Evolutionary conservation across 2,329 filamentous ascomycete genomes (phyloP).

Genomic region (Cyclaneusma minus): DNA sequence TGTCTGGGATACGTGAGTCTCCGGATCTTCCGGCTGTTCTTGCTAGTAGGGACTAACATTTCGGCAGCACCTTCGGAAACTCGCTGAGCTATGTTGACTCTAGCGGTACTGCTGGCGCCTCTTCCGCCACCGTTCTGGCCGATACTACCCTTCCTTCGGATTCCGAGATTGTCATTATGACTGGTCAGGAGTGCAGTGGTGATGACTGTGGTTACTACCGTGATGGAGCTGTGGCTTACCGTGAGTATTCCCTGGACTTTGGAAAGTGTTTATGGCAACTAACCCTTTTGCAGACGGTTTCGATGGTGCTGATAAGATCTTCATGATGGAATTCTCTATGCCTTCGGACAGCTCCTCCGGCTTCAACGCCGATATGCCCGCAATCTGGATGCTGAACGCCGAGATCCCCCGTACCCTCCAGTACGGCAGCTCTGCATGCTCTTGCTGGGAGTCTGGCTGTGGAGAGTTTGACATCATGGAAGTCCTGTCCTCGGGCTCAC

Average conservation of each 20-base stretch:
- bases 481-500: conserved; percentile 48
- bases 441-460: conserved; percentile 56
- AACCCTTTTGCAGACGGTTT: conserved; percentile 43
- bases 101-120: conserved; percentile 28
- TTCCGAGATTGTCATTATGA: conserved; percentile 34
- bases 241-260: conserved; percentile 21
- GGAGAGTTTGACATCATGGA: conserved; percentile 68
- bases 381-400: conserved; percentile 63
- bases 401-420: conserved; percentile 55
- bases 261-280: no score
- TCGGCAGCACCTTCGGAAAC: conserved; percentile 31
- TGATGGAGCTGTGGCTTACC: conserved; percentile 31
- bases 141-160: conserved; percentile 32
- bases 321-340: conserved; percentile 63
- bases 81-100: conserved; percentile 38
- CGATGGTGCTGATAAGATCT: conserved; percentile 52
- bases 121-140: conserved; percentile 30
- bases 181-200: conserved; percentile 29
- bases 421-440: conserved; percentile 47
- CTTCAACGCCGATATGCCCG: conserved; percentile 51
- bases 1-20: conserved; percentile 30
- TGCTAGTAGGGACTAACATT: conserved; percentile 3
- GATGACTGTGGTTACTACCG: conserved; percentile 30
- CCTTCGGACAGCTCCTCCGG: conserved; percentile 37
- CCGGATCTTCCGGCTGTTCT: background rate